Conservation (phyloP, 495 filamentous ascomycete species). For the Penicillium ochrochloron region DNA sequence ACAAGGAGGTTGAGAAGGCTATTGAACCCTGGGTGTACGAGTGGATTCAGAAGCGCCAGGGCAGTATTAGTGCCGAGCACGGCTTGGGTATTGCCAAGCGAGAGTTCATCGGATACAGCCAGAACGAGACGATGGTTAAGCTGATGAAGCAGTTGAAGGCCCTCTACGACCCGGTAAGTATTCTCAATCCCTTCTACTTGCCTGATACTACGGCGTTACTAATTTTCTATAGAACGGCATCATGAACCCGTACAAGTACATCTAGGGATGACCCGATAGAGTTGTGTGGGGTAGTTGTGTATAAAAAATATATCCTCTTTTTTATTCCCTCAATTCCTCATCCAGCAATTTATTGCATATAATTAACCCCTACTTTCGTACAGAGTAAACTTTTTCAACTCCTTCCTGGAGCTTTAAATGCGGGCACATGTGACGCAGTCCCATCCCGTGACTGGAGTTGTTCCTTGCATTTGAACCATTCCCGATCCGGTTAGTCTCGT, state of each 20-base stretch:
- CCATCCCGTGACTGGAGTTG: conserved; percentile 10
- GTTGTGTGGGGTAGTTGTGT: conserved; percentile 1
- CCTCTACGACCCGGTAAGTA: conserved; percentile 86
- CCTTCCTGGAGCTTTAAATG: neutral
- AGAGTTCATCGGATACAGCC: conserved; percentile 88
- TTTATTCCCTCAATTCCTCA: neutral
- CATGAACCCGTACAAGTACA: conserved; percentile 94
- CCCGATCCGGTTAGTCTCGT: conserved; percentile 8
- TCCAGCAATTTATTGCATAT: neutral
- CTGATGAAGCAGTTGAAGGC: conserved; percentile 95
- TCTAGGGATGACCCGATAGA: conserved; percentile 42
- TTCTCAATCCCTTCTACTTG: neutral
- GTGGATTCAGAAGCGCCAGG: conserved; percentile 85
- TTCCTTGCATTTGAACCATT: conserved; percentile 21
- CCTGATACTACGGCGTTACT: conserved; percentile 19
- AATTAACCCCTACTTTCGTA: neutral
- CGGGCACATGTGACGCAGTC: conserved; percentile 6
- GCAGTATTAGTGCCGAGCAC: conserved; percentile 96
- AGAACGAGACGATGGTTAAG: conserved; percentile 79
- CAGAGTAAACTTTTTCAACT: neutral
- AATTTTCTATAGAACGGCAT: conserved; percentile 72
- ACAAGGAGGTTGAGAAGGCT: conserved; percentile 84
- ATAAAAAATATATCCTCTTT: conserved; percentile 10
- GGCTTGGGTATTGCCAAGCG: conserved; percentile 94
- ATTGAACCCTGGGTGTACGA: conserved; percentile 97